Conservation (phyloP, 2,329 filamentous ascomycete genomes). For the Penicillium glabrum region DNA sequence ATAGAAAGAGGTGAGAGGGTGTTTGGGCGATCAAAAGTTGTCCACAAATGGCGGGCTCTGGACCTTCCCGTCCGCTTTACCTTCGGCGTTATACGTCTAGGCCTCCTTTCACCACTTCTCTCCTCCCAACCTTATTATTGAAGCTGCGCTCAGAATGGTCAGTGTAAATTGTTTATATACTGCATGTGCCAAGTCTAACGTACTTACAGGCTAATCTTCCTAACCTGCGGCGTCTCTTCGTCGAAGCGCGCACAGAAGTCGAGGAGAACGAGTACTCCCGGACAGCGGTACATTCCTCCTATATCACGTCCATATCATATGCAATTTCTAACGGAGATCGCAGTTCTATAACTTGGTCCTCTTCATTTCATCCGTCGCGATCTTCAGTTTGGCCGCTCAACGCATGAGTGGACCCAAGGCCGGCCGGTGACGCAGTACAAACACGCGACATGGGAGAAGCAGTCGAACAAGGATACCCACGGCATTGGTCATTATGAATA, state of each 20-base stretch:
- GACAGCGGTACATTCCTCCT: slow-evolving; percentile 68
- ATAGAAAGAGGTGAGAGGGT: slow-evolving; percentile 15
- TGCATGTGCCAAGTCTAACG: slow-evolving; percentile 9
- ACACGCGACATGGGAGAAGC: neutral
- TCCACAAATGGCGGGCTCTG: slow-evolving; percentile 32
- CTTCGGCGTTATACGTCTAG: neutral
- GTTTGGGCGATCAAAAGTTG: slow-evolving; percentile 30
- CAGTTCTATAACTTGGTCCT: slow-evolving; percentile 95
- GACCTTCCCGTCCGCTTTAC: slow-evolving; percentile 20
- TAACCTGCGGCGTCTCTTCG: slow-evolving; percentile 93
- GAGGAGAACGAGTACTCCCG: slow-evolving; percentile 94
- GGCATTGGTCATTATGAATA: slow-evolving; percentile 8
- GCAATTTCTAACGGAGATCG: slow-evolving; percentile 7
- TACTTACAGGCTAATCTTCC: slow-evolving; percentile 59
- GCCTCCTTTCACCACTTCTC: neutral
- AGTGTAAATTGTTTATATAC: neutral
- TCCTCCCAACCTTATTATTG: neutral
- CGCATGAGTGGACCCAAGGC: slow-evolving; percentile 61
- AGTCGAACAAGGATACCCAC: neutral
- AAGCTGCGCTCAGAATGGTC: slow-evolving; percentile 20
- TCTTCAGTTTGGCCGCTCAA: slow-evolving; percentile 92
- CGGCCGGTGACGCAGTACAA: slow-evolving; percentile 26
- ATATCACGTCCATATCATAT: neutral
- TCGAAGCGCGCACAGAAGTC: slow-evolving; percentile 86
- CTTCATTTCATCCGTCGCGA: slow-evolving; percentile 93